phyloP scores from a whole-genome alignment of 2,329 filamentous ascomycete species.

The Madurella fahalii region DNA sequence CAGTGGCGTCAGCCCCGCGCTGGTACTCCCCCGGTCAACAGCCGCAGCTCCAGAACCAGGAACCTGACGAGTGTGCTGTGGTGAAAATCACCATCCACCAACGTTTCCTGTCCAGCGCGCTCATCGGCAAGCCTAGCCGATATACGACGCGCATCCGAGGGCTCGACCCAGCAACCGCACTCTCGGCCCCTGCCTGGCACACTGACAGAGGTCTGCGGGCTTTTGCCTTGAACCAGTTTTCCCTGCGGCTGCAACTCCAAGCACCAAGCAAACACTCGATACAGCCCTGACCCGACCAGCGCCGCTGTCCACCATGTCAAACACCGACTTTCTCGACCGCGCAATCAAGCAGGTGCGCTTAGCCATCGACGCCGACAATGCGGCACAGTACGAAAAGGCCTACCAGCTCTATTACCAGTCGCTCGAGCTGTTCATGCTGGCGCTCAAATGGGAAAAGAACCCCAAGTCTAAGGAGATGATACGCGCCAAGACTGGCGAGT shows the following conservation, averaged over 20 bases:
- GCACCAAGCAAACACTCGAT: background rate
- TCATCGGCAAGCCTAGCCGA: background rate
- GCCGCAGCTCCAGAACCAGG: background rate
- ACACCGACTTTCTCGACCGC: constrained; percentile 93
- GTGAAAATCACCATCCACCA: background rate
- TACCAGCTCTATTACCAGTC: constrained; percentile 95
- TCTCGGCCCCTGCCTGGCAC: background rate
- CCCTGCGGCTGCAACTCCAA: constrained; percentile 1
- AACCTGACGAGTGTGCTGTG: constrained; percentile 5
- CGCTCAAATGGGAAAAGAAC: constrained; percentile 99
- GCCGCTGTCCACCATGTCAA: constrained; percentile 64
- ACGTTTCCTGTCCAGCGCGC: background rate
- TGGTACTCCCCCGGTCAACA: constrained; percentile 24
- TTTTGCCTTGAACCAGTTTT: background rate
- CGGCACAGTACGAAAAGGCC: constrained; percentile 93
- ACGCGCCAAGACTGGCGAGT: constrained; percentile 87
- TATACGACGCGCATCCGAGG: background rate
- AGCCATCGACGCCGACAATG: constrained; percentile 93
- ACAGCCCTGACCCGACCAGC: background rate
- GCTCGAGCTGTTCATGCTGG: constrained; percentile 97
- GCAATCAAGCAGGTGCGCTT: constrained; percentile 97
- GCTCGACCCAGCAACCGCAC: background rate
- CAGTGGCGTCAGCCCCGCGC: constrained; percentile 25
- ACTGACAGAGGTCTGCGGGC: too few species aligned
- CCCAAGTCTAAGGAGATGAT: constrained; percentile 96